phyloP scores from a whole-genome alignment of 2,329 filamentous ascomycete species.

The Zymoseptoria passerinii region DNA sequence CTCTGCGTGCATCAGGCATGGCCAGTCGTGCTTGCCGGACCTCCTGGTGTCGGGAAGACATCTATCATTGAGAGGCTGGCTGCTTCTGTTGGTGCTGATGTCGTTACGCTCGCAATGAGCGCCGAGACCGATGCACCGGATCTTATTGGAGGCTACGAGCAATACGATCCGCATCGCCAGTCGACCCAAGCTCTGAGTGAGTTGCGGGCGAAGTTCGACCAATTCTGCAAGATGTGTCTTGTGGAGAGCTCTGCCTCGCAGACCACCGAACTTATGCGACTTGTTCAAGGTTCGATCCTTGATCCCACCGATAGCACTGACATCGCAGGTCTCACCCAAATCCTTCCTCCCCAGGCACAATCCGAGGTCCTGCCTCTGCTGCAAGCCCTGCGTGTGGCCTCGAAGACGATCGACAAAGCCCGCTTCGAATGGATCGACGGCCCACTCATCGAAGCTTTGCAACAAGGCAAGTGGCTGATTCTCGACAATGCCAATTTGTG shows the following conservation, averaged over 20 bases:
- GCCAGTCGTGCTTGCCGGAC: slow-evolving; percentile 80
- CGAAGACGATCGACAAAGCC: slow-evolving; percentile 54
- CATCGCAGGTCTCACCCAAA: slow-evolving; percentile 2
- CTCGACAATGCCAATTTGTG: slow-evolving; percentile 97
- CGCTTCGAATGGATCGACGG: slow-evolving; percentile 96
- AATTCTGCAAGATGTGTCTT: slow-evolving; percentile 10
- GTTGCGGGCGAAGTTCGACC: slow-evolving; percentile 10
- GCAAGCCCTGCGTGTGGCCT: slow-evolving; percentile 3
- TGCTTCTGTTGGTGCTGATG: slow-evolving; percentile 62
- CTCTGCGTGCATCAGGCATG: slow-evolving; percentile 79
- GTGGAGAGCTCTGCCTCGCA: slow-evolving; percentile 3
- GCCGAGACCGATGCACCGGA: slow-evolving; percentile 96
- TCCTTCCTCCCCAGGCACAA: slow-evolving; percentile 4
- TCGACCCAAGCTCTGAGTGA: slow-evolving; percentile 11
- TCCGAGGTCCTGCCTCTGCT: slow-evolving; percentile 6
- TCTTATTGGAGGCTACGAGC: slow-evolving; percentile 92
- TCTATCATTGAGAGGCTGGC: slow-evolving; percentile 71
- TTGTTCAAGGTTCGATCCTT: slow-evolving; percentile 3
- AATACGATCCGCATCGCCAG: slow-evolving; percentile 67
- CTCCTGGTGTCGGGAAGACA: slow-evolving; percentile 82
- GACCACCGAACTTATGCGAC: slow-evolving; percentile 4
- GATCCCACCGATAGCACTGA: not conserved
- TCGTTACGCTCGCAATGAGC: slow-evolving; percentile 83
- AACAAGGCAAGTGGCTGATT: slow-evolving; percentile 83
- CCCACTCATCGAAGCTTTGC: slow-evolving; percentile 76